Conservation (phyloP, 768 basidiomycete genomes). For the Macrolepiota albuminosa region DNA sequence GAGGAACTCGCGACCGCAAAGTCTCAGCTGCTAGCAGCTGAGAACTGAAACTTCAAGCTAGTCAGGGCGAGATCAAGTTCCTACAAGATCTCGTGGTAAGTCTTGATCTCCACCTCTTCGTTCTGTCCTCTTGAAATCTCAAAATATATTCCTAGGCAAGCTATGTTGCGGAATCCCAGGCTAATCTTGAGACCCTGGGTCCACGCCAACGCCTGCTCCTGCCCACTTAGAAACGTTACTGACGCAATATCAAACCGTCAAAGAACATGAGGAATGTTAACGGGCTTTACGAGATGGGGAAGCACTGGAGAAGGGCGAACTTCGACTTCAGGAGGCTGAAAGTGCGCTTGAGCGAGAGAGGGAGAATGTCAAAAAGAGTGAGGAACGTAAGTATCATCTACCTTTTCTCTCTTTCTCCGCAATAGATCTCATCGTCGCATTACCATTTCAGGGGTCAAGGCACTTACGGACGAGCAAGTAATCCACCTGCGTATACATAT, state of each 20-base stretch:
- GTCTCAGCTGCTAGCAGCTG: constrained; percentile 30
- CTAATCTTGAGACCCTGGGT: not conserved
- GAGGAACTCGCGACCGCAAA: constrained; percentile 44
- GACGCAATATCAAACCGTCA: not conserved
- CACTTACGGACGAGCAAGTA: constrained; percentile 29
- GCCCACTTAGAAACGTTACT: constrained; percentile 4
- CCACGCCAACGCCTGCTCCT: not conserved
- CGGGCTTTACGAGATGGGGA: not conserved
- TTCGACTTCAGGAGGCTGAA: not conserved
- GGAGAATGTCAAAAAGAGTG: constrained; percentile 8
- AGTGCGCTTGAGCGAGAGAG: not conserved
- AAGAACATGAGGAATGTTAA: not conserved
- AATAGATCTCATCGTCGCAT: not conserved
- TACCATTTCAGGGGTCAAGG: constrained; percentile 36
- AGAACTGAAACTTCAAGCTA: not conserved
- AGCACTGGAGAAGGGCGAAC: not conserved
- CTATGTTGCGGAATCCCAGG: constrained; percentile 8
- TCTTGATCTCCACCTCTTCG: not conserved
- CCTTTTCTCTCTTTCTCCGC: not conserved
- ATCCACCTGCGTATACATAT: too few species aligned
- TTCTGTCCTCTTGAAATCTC: not conserved
- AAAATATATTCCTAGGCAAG: constrained; percentile 1
- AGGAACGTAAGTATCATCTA: constrained; percentile 10
- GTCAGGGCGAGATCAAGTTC: constrained; percentile 6
- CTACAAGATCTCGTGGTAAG: constrained; percentile 9